A percentile compares a stretch with the other conserved stretches of the same genome.
Conservation (phyloP, 371 early-diverging fungal species). For the Lichtheimia ramosa region DNA sequence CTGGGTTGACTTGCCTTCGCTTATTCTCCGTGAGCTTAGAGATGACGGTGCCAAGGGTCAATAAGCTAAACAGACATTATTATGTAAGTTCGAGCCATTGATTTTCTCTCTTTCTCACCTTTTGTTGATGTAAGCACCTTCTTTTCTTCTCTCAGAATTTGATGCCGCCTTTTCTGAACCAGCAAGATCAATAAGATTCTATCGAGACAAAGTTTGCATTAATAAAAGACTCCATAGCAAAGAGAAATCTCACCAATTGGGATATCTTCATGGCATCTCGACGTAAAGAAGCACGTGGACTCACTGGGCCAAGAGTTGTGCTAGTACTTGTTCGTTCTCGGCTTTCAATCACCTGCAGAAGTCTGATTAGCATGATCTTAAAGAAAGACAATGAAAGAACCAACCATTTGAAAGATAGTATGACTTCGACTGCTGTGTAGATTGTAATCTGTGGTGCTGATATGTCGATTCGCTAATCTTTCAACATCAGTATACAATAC, state of each 20-base stretch:
- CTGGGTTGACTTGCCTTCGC: not conserved
- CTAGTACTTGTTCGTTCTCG: slow-evolving; percentile 7
- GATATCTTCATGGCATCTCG: slow-evolving; percentile 67
- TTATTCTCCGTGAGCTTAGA: slow-evolving; percentile 57
- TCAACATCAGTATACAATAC: slow-evolving; percentile 1
- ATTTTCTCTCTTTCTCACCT: slow-evolving; percentile 27
- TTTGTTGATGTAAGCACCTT: slow-evolving; percentile 90
- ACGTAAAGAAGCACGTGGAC: slow-evolving; percentile 1
- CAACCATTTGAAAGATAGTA: slow-evolving; percentile 86
- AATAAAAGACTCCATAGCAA: not conserved
- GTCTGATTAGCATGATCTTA: too few relatives aligned
- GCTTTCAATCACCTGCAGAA: slow-evolving; percentile 23
- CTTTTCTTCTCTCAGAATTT: slow-evolving; percentile 75
- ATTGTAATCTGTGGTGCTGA: slow-evolving; percentile 86
- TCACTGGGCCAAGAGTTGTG: not conserved
- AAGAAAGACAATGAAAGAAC: not conserved
- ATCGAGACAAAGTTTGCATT: not conserved
- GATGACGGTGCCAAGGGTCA: slow-evolving; percentile 85
- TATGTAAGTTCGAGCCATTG: too few relatives aligned
- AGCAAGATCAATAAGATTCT: slow-evolving; percentile 50
- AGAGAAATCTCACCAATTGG: slow-evolving; percentile 43
- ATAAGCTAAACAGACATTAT: slow-evolving; percentile 59
- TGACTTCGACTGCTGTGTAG: slow-evolving; percentile 86
- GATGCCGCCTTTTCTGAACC: slow-evolving; percentile 87
- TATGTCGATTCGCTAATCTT: slow-evolving; percentile 67